These are phyloP conservation scores for Spinellus fusiger DNA, from an alignment of 192 early-diverging fungal species.

Conservation along the genomic window DNA sequence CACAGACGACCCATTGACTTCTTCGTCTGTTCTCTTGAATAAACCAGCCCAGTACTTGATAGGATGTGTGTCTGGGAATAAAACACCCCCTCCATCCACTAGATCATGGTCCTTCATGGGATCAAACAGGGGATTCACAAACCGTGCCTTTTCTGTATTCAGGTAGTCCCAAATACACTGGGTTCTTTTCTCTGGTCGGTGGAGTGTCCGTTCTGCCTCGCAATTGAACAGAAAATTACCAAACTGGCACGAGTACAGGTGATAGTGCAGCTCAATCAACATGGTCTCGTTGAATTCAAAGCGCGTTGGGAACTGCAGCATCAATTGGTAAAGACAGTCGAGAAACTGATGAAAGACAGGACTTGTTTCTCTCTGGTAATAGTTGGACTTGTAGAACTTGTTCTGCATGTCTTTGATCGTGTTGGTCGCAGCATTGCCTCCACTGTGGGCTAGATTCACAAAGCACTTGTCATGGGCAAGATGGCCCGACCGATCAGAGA, in stretches of 20 bases:
- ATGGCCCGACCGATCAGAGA: conserved; percentile 88
- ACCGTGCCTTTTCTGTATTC: conserved; percentile 45
- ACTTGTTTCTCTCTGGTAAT: conserved; percentile 74
- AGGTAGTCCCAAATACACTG: conserved; percentile 81
- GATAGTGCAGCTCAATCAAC: conserved; percentile 75
- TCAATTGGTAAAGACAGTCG: conserved; percentile 93
- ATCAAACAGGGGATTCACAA: conserved; percentile 56
- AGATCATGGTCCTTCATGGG: conserved; percentile 39
- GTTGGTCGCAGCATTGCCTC: conserved; percentile 46
- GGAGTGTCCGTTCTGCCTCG: conserved; percentile 63
- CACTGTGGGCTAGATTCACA: conserved; percentile 43
- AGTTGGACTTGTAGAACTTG: conserved; percentile 49
- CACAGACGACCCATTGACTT: conserved; percentile 32
- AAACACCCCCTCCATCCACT: conserved; percentile 47
- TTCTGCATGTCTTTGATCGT: conserved; percentile 54
- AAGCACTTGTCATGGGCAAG: conserved; percentile 71
- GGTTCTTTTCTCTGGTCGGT: conserved; percentile 32
- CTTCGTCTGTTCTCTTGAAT: conserved; percentile 55
- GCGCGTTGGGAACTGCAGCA: conserved; percentile 77
- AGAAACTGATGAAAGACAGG: conserved; percentile 98
- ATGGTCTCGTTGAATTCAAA: conserved; percentile 92
- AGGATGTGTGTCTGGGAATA: conserved; percentile 58
- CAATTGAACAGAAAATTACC: conserved; percentile 93
- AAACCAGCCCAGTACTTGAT: conserved; percentile 71
- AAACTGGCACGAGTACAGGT: conserved; percentile 88